Evolutionary conservation across 2,329 filamentous ascomycete genomes (phyloP).

Genomic region (Verticillium tricorpus): DNA sequence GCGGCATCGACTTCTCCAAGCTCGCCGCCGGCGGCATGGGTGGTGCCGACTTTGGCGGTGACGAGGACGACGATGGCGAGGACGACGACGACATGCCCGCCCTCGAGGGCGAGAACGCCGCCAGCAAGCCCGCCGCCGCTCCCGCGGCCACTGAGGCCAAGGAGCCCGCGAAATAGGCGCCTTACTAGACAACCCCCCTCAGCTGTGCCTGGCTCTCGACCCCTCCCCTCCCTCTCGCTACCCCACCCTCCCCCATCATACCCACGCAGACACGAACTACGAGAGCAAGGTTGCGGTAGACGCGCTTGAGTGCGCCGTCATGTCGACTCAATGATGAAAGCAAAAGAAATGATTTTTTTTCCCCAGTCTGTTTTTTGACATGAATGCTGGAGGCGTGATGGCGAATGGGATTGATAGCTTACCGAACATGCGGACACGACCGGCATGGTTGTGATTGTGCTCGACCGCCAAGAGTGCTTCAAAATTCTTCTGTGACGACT

Average conservation of each 20-base stretch:
- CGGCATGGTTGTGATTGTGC: no score
- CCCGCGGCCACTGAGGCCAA: conserved; percentile 7
- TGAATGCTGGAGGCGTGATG: neutral
- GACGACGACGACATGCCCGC: conserved; percentile 82
- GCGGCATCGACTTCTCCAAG: conserved; percentile 92
- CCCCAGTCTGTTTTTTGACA: neutral
- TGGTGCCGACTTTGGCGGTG: conserved; percentile 35
- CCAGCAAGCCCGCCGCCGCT: conserved; percentile 31
- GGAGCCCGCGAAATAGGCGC: conserved; percentile 11
- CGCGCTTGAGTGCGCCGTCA: neutral
- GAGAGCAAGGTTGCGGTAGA: neutral
- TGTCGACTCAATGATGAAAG: neutral
- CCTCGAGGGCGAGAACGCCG: conserved; percentile 61
- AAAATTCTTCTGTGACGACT: no score
- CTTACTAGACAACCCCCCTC: neutral
- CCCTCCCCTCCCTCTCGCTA: neutral
- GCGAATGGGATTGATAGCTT: neutral
- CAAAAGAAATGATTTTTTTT: neutral
- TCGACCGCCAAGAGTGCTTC: no score
- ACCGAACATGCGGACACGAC: no score
- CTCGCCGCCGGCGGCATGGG: conserved; percentile 58
- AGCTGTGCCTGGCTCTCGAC: neutral
- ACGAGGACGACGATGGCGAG: conserved; percentile 49
- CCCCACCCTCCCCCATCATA: neutral
- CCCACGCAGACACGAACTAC: neutral